Percentiles rank a stretch among this genome's conserved stretches.
Conservation (phyloP, 257 asterid genomes). For the Plantago major region DNA sequence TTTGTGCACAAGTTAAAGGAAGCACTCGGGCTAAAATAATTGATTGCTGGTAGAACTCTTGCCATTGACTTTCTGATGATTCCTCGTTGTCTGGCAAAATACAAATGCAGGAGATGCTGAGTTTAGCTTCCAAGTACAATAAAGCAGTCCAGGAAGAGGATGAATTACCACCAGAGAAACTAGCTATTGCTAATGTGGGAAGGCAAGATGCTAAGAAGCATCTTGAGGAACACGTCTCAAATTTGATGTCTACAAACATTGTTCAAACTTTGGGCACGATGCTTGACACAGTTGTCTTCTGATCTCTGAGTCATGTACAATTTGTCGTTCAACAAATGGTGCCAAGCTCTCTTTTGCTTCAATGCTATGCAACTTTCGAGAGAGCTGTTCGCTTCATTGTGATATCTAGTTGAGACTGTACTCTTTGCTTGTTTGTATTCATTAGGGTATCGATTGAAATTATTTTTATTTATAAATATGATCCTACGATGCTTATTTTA, state of each 20-base stretch:
- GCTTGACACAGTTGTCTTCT: slow-evolving; percentile 94
- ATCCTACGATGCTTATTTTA: no score
- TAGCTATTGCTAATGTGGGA: slow-evolving; percentile 91
- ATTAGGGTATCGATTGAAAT: no score
- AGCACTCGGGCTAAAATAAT: no score
- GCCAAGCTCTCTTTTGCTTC: neutral
- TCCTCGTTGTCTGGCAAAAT: slow-evolving; percentile 6
- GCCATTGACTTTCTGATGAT: neutral
- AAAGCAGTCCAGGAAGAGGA: slow-evolving; percentile 99
- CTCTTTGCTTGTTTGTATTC: no score
- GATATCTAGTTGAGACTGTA: no score
- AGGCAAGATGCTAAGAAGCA: slow-evolving; percentile 98
- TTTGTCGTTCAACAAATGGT: neutral
- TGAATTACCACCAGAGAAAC: slow-evolving; percentile 85
- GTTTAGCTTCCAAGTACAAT: slow-evolving; percentile 68
- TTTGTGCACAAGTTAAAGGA: no score
- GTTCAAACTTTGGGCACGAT: slow-evolving; percentile 85
- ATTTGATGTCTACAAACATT: slow-evolving; percentile 95
- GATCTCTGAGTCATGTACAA: slow-evolving; percentile 3
- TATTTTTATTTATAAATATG: no score
- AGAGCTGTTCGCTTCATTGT: neutral
- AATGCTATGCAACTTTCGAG: neutral
- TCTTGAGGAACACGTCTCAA: slow-evolving; percentile 87
- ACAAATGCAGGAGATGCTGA: slow-evolving; percentile 82
- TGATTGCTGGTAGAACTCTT: neutral